Conservation (phyloP, 495 filamentous ascomycete genomes). For the Penicillium paxilli region DNA sequence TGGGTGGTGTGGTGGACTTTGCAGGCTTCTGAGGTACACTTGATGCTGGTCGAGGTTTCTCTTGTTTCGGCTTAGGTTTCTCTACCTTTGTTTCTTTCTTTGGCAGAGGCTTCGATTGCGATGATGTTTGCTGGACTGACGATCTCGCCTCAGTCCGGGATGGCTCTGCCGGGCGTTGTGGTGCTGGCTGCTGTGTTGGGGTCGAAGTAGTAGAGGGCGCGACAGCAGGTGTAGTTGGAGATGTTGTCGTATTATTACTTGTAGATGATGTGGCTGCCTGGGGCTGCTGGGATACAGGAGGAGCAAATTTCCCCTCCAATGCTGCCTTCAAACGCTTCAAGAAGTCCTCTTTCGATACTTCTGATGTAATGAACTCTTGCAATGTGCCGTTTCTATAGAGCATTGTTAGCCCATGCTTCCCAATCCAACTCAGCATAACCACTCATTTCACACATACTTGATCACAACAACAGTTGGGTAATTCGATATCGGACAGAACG, state of each 20-base stretch:
- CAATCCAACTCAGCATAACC: not conserved
- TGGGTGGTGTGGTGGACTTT: constrained; percentile 19
- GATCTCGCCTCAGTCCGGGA: not conserved
- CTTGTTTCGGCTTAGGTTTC: not conserved
- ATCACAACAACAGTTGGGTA: constrained; percentile 79
- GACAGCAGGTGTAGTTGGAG: not conserved
- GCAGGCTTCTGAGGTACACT: constrained; percentile 5
- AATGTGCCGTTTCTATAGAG: constrained; percentile 55
- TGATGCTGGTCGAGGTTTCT: constrained; percentile 3
- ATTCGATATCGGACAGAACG: constrained; percentile 72
- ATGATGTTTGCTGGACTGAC: not conserved
- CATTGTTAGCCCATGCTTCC: not conserved
- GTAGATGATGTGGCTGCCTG: constrained; percentile 7
- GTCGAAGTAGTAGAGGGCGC: not conserved
- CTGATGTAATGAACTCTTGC: constrained; percentile 64
- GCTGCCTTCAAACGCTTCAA: constrained; percentile 44
- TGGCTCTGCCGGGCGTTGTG: not conserved
- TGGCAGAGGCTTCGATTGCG: not conserved
- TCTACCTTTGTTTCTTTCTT: constrained; percentile 8
- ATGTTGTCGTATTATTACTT: not conserved
- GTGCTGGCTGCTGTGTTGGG: not conserved
- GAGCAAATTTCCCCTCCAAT: constrained; percentile 22
- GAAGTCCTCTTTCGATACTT: constrained; percentile 59
- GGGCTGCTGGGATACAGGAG: constrained; percentile 1
- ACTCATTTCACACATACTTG: constrained; percentile 46